Percentiles rank a stretch among this genome's conserved stretches.
phyloP scores from a whole-genome alignment of 176 grass and related monocot genomes.

The Olyra latifolia region DNA sequence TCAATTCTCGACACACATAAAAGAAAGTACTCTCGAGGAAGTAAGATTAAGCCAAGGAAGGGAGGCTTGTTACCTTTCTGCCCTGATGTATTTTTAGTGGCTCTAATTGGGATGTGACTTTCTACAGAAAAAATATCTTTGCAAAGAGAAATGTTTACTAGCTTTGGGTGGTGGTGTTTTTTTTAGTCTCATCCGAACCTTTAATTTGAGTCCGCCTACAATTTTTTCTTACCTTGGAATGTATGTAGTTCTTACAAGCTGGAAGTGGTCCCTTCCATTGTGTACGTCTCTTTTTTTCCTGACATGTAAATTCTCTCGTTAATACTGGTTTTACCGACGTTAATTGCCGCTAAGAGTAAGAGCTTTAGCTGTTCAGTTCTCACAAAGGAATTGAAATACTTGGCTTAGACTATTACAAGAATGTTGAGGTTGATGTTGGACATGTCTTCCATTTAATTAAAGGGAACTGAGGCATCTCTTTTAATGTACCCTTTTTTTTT shows the following conservation, averaged over 20 bases:
- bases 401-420: neutral
- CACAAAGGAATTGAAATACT: slow-evolving; percentile 16
- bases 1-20: slow-evolving; percentile 3
- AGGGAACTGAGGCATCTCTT: neutral
- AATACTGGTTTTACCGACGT: neutral
- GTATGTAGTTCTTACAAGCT: slow-evolving; percentile 28
- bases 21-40: slow-evolving; percentile 11
- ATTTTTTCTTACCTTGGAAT: slow-evolving; percentile 24
- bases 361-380: neutral
- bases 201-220: slow-evolving; percentile 10
- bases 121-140: slow-evolving; percentile 39
- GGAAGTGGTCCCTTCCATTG: slow-evolving; percentile 14
- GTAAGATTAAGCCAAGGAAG: slow-evolving; percentile 23
- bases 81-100: slow-evolving; percentile 19
- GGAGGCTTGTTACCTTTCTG: slow-evolving; percentile 34
- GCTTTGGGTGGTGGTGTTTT: neutral
- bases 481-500: neutral
- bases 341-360: neutral
- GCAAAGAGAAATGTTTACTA: slow-evolving; percentile 40
- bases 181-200: slow-evolving; percentile 10
- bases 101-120: slow-evolving; percentile 18
- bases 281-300: slow-evolving; percentile 9
- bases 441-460: neutral
- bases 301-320: slow-evolving; percentile 32
- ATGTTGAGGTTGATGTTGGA: neutral